A percentile compares a stretch with the other conserved stretches of the same genome.
Evolutionary conservation across 208 protist genomes (phyloP).

Genomic region (Eutreptiella sp.): DNA sequence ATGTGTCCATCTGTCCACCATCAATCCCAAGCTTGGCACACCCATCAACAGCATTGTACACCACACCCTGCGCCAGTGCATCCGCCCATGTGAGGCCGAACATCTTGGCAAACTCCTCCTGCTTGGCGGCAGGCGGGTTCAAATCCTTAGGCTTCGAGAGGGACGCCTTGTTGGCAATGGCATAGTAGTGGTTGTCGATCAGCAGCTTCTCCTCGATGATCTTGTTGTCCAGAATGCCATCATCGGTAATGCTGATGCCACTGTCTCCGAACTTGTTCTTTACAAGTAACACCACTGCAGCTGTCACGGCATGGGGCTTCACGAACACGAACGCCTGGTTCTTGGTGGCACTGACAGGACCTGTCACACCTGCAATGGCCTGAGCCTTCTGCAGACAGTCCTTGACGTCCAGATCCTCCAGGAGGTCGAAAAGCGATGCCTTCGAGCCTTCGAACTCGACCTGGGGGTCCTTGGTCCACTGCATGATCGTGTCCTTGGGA

Average conservation of each 20-base stretch:
- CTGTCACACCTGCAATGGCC: too few species aligned
- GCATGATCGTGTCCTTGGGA: constrained; percentile 18
- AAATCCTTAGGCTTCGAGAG: constrained; percentile 38
- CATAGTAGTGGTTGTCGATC: constrained; percentile 59
- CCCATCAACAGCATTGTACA: constrained; percentile 63
- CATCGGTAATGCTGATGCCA: constrained; percentile 46
- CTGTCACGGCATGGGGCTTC: constrained; percentile 50
- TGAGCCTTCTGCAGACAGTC: constrained; percentile 22
- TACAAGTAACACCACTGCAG: constrained; percentile 36
- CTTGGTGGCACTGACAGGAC: constrained; percentile 28
- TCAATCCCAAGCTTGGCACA: constrained; percentile 26
- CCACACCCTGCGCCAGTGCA: constrained; percentile 43
- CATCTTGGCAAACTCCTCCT: constrained; percentile 37
- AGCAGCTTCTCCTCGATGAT: constrained; percentile 43
- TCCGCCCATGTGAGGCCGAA: constrained; percentile 53
- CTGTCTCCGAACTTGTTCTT: constrained; percentile 31
- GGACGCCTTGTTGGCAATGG: constrained; percentile 43
- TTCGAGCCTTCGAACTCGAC: constrained; percentile 18
- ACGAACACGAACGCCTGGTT: constrained; percentile 55
- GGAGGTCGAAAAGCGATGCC: constrained; percentile 25
- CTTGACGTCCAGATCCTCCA: constrained; percentile 29
- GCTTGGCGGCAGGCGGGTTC: constrained; percentile 26
- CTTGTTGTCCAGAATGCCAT: constrained; percentile 36
- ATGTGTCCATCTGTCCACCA: not conserved
- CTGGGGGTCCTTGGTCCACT: constrained; percentile 40